A percentile compares a stretch with the other conserved stretches of the same genome.
These are phyloP conservation scores for Paraphoma chrysanthemicola DNA, from an alignment of 2,329 filamentous ascomycete species.

Conservation along the genomic window DNA sequence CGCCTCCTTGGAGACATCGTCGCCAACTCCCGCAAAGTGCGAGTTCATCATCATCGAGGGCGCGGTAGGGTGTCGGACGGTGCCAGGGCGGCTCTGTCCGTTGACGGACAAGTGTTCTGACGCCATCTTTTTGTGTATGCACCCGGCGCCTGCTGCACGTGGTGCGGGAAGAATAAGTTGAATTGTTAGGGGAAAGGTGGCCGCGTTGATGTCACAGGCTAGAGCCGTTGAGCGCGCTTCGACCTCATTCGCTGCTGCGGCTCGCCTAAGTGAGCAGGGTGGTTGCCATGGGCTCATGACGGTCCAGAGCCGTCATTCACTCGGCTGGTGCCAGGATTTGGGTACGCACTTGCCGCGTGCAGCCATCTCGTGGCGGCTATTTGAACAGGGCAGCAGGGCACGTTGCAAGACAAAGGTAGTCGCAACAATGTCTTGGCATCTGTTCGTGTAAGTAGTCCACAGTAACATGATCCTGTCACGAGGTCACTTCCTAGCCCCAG, in stretches of 20 bases:
- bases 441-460: background rate
- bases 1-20: constrained; percentile 67
- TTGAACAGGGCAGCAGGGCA: background rate
- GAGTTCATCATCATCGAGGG: constrained; percentile 70
- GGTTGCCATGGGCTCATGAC: constrained; percentile 35
- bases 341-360: constrained; percentile 5
- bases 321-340: constrained; percentile 6
- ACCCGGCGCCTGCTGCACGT: constrained; percentile 35
- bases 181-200: constrained; percentile 35
- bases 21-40: constrained; percentile 76
- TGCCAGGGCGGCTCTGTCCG: constrained; percentile 44
- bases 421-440: constrained; percentile 1
- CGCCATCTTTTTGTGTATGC: constrained; percentile 36
- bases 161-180: constrained; percentile 42
- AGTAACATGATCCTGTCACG: no score
- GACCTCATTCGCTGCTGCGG: constrained; percentile 37
- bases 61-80: constrained; percentile 50
- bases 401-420: background rate
- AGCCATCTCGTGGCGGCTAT: constrained; percentile 7
- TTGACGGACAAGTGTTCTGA: constrained; percentile 40
- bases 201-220: constrained; percentile 8
- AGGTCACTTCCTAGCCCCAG: no score
- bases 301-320: constrained; percentile 30
- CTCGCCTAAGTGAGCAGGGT: constrained; percentile 40
- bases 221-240: constrained; percentile 27